Base-by-base conservation (phyloP, 306 rosid genomes). In the Urtica urens region DNA sequence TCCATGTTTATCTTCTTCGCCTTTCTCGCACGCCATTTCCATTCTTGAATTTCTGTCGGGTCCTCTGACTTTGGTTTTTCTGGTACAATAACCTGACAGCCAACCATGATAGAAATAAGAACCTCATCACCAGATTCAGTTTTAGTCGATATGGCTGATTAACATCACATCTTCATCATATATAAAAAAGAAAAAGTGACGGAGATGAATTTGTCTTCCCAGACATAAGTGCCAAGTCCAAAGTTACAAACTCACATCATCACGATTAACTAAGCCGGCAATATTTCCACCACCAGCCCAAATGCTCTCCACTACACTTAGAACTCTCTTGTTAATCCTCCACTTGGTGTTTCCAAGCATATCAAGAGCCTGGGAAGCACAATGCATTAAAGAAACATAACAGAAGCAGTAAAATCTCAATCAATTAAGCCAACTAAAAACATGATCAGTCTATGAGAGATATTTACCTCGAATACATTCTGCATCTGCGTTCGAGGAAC, bases 261-360 rank as follows among this genome's bases (percentile, higher is more conserved):
- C 51, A 44, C 82, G 72, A 64, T 81, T 65, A 64, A 85, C 87
- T 57, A 85, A 77, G 61, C 95, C 95, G 10, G 87, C 95, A 56
- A 72, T 43, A 66, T 76, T 71, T 66, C 95, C 95, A 46, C 95
- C 93, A 64, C 45, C 73, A 40, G 74, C 82, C 95, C 95, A 85
- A 67, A 85, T 62, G 66, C 78, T 60, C 71, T 85, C 93, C 52
- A 78, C 82, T 63, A 85, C 78, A 12, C 55, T 68, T 46, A 81
- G 78, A 38, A 85, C 69, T 69, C 63, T 85, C 69, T 56, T 78
- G 56, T 81, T 85, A 31, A 85, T 59, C 76, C 85, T 64, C 95
- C 95, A 85, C 57, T 85, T 85, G 67, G 93, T 78, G 66, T 52
- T 78, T 46, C 95, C 87, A 53, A 78, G 95, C 75, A 81, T 43